phyloP scores from a whole-genome alignment of 1,284 basidiomycete genomes.

The Moniliophthora roreri region DNA sequence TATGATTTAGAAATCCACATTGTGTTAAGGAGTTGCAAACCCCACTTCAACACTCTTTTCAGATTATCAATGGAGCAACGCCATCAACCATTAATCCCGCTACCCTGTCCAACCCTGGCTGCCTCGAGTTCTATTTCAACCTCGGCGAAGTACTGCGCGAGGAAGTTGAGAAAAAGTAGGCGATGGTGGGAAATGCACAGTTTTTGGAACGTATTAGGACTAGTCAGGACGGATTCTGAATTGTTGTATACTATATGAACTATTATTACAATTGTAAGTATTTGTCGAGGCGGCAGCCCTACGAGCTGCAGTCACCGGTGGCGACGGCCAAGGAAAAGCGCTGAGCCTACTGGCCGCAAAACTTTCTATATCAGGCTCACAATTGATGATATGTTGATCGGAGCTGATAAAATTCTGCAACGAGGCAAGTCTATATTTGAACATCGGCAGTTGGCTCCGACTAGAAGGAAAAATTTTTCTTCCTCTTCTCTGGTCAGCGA shows the following conservation, averaged over 20 bases:
- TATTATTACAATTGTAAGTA: no score
- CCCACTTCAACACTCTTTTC: constrained; percentile 16
- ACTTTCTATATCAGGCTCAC: neutral
- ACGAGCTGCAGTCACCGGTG: no score
- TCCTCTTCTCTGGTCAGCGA: constrained; percentile 6
- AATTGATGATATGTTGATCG: neutral
- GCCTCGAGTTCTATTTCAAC: constrained; percentile 61
- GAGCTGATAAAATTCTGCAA: constrained; percentile 3
- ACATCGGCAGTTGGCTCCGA: neutral
- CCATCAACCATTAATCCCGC: constrained; percentile 71
- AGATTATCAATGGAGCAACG: constrained; percentile 83
- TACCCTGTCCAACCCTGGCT: constrained; percentile 77
- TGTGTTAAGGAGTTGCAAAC: no score
- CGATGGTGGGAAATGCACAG: neutral
- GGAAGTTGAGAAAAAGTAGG: constrained; percentile 24
- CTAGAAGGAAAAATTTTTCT: constrained; percentile 3
- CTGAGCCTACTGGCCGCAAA: neutral
- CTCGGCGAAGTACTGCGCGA: constrained; percentile 54
- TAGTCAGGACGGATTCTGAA: no score
- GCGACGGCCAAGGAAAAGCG: no score
- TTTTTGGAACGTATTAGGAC: no score
- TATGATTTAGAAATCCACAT: no score
- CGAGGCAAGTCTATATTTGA: neutral
- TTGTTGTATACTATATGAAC: no score
- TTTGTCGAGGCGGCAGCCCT: no score